A percentile compares a stretch with the other conserved stretches of the same genome.
These are phyloP conservation scores for Russula lepida DNA, from an alignment of 768 basidiomycete genomes.

Conservation along the genomic window DNA sequence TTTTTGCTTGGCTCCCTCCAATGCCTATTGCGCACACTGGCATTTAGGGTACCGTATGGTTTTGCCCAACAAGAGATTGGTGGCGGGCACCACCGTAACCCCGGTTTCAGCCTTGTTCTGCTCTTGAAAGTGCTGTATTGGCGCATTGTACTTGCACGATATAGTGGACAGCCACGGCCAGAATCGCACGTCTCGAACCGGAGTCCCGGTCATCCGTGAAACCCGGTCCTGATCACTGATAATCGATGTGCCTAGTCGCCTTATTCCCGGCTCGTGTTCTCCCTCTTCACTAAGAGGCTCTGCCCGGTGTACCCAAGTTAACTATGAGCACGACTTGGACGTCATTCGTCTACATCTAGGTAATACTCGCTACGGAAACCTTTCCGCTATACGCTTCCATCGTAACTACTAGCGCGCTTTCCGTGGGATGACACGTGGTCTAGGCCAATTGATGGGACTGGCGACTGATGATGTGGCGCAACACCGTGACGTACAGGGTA, in stretches of 20 bases:
- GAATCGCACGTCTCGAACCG: not conserved
- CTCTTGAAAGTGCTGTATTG: not conserved
- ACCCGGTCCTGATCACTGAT: not conserved
- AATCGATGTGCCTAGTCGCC: not conserved
- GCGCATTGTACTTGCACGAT: not conserved
- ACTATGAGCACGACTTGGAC: not conserved
- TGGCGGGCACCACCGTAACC: not conserved
- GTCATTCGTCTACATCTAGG: not conserved
- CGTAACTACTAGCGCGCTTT: not conserved
- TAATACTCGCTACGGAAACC: not conserved
- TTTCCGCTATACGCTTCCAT: not conserved
- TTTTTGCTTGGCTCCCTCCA: not conserved
- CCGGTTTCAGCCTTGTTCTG: not conserved
- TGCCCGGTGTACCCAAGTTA: no score
- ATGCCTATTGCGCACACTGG: not conserved
- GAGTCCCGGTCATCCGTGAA: slow-evolving; percentile 1
- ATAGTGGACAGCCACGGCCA: not conserved
- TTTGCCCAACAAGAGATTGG: not conserved
- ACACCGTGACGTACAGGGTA: no score
- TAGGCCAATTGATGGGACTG: not conserved
- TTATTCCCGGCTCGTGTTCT: not conserved
- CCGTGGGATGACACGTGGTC: not conserved
- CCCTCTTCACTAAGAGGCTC: not conserved
- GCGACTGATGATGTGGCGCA: not conserved
- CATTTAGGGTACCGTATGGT: not conserved